Percentiles rank a stretch among this genome's conserved stretches.
Evolutionary conservation across 306 rosid genomes (phyloP).

Genomic region (Trichosanthes cucumerina): DNA sequence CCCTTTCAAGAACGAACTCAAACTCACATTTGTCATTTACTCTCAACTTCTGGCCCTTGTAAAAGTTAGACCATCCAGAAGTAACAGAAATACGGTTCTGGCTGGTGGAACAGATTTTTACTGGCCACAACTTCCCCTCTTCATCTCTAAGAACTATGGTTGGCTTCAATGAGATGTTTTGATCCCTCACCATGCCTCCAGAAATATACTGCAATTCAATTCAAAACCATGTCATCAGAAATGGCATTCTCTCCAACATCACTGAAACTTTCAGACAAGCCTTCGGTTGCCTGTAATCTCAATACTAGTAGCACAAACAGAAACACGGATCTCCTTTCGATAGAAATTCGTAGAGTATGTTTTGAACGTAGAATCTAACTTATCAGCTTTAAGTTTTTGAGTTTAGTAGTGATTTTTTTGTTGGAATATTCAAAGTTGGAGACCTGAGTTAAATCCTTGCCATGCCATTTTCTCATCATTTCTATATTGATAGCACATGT

Average conservation of each 20-base stretch:
- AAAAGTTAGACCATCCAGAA: neutral
- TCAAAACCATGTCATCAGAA: neutral
- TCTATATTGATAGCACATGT: neutral
- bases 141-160: slow-evolving; percentile 9
- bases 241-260: neutral
- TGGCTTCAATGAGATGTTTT: neutral
- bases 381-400: neutral
- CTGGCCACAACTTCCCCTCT: slow-evolving; percentile 9
- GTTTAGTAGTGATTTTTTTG: neutral
- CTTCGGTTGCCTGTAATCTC: neutral
- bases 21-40: slow-evolving; percentile 1
- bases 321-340: neutral
- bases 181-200: neutral
- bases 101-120: neutral
- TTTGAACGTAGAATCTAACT: neutral
- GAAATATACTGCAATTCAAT: slow-evolving; percentile 12
- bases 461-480: neutral
- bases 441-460: neutral
- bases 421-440: neutral
- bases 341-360: neutral
- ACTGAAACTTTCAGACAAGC: neutral
- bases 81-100: neutral
- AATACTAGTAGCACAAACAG: neutral
- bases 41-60: neutral
- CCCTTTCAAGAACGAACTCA: slow-evolving; percentile 9